Evolutionary conservation across 1,284 basidiomycete genomes (phyloP), one percentile per base, ranked within the genome.

Genomic region (Veloporphyrellus conicus): DNA sequence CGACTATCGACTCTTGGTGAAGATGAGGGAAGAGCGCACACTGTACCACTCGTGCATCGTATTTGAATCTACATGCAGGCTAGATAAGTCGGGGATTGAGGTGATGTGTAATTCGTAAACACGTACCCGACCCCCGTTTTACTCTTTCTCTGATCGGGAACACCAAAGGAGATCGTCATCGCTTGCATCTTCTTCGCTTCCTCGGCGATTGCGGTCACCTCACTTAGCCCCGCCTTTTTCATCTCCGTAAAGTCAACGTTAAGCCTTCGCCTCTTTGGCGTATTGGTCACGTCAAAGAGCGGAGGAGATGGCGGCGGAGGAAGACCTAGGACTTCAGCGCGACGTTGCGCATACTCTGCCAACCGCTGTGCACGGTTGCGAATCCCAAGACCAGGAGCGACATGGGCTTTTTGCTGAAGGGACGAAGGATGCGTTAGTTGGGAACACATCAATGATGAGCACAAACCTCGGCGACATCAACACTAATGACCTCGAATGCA

Each of bases 331-430:
- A 86, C 67, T 12, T 73, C 74, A 11, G 63, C 64, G 4, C 88
- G 73, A 16, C 82, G 75, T 52, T 80, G 75, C 0, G 74, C 72
- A 53, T 86, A 87, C 62, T 87, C 85, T 3, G 71, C 62, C 16
- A 88, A 63, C 1, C 85, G 73, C 58, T 87, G 85, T 5, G 75
- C 62, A 32, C 85, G 80, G 49, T 81, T 86, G 2, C 77, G 75
- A 11, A 75, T 60, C 22, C 82, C 78, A n/a, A 76, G 65, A n/a
- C 70, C 63, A 1, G 60, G 62, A 57, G 41, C 70, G 11, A 71
- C 64, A 46, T 76, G 75, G 14, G 78, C 75, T 3, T 74, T 70
- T 31, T 68, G 73, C 56, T 73, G 64, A 74, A 28, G 37, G 16
- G 31, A 47, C 42, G 9, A 4, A n/a, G n/a, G 28, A 14, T 29